Percentiles rank a stretch among this genome's conserved stretches.
Evolutionary conservation across 352 stramenopile species (phyloP).

Genomic region (Paralagenidium karlingii): DNA sequence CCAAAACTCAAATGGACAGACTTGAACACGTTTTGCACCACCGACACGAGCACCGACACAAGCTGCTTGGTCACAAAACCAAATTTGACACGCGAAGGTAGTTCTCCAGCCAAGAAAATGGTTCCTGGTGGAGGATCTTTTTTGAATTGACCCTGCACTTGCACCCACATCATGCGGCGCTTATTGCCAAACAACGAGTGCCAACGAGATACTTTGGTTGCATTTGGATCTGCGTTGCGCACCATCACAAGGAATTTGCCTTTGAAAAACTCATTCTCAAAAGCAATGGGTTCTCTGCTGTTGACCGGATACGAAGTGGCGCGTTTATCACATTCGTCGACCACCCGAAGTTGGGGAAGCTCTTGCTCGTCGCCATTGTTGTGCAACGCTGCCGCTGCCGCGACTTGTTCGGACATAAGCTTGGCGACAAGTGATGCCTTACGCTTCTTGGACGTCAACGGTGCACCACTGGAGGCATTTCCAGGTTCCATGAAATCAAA

Average conservation of each 20-base stretch:
- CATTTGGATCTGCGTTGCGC: no score
- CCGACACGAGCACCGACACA: conserved; percentile 56
- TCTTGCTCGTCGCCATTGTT: no score
- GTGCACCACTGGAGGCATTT: no score
- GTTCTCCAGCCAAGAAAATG: conserved; percentile 63
- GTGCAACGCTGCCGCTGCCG: no score
- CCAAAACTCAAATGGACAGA: conserved; percentile 67
- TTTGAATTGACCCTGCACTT: conserved; percentile 81
- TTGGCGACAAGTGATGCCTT: no score
- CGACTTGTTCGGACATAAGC: no score
- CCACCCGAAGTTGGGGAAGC: no score
- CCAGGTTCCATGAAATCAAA: no score
- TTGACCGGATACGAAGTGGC: no score
- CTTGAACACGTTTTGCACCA: conserved; percentile 54
- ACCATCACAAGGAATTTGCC: conserved; percentile 75
- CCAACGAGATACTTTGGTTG: conserved; percentile 42
- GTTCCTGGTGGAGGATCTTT: conserved; percentile 21
- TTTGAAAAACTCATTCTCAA: conserved; percentile 82
- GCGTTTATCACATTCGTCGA: no score
- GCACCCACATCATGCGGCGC: conserved; percentile 79
- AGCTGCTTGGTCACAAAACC: conserved; percentile 69
- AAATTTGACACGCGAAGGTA: conserved; percentile 40
- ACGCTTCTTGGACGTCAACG: no score
- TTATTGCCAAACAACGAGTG: conserved; percentile 40
- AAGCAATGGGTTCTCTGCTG: conserved; percentile 33